A percentile compares a stretch with the other conserved stretches of the same genome.
Conservation (phyloP, 1,284 basidiomycete species). For the Puccinia coronata region DNA sequence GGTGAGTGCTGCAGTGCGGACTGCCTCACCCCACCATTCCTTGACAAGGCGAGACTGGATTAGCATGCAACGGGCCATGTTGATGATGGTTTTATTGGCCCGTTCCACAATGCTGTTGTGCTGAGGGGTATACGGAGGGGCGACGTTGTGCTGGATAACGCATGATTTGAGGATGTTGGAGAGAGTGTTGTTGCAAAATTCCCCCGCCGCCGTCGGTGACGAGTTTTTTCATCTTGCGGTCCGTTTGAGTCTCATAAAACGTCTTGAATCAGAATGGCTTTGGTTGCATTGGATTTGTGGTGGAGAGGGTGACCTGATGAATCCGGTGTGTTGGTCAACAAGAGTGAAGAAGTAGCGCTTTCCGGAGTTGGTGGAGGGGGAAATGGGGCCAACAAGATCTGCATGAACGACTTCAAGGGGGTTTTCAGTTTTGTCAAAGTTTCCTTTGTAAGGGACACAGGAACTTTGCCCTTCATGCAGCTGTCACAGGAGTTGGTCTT, state of each 20-base stretch:
- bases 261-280: neutral
- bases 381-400: neutral
- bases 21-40: slow-evolving; percentile 19
- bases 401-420: neutral
- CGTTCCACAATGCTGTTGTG: neutral
- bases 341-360: neutral
- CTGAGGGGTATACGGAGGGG: neutral
- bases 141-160: neutral
- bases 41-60: neutral
- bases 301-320: neutral
- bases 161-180: neutral
- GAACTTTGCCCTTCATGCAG: too few species aligned
- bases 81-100: neutral
- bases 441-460: too few species aligned
- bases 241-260: neutral
- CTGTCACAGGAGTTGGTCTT: too few species aligned
- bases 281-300: neutral
- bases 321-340: neutral
- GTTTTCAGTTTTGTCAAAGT: too few species aligned
- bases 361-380: neutral
- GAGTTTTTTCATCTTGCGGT: neutral
- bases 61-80: neutral
- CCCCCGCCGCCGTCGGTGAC: neutral
- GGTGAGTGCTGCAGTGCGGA: neutral
- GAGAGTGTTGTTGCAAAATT: neutral